A percentile compares a stretch with the other conserved stretches of the same genome.
These are phyloP conservation scores for Phaeosphaeriaceae sp. DNA, from an alignment of 2,329 filamentous ascomycete species.

Conservation along the genomic window DNA sequence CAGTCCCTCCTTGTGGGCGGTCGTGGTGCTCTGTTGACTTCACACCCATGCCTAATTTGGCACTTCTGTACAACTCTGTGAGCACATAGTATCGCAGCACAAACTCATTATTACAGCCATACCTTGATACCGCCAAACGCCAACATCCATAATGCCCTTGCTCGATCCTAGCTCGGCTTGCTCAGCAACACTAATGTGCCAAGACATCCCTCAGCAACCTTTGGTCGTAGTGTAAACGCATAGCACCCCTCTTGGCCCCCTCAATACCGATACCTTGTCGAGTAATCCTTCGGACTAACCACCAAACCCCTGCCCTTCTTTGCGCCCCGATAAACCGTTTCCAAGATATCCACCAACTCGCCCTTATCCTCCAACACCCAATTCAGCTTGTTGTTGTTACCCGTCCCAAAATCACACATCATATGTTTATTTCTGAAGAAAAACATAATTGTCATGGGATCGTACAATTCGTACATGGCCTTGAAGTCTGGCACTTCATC, in stretches of 20 bases:
- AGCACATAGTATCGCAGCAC: slow-evolving; percentile 6
- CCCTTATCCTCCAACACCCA: slow-evolving; percentile 98
- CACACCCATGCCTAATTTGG: too few species aligned
- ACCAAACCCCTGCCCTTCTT: slow-evolving; percentile 98
- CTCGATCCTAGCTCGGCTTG: not conserved
- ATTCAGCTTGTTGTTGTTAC: slow-evolving; percentile 98
- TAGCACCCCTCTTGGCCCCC: not conserved
- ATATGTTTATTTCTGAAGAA: slow-evolving; percentile 99
- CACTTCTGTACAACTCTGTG: slow-evolving; percentile 5
- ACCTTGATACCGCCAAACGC: slow-evolving; percentile 14
- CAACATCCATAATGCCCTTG: not conserved
- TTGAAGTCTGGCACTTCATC: slow-evolving; percentile 74
- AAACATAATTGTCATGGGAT: slow-evolving; percentile 95
- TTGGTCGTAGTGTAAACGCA: too few species aligned
- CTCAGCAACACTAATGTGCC: not conserved
- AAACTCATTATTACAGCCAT: slow-evolving; percentile 8
- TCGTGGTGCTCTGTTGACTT: too few species aligned
- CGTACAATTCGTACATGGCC: slow-evolving; percentile 90
- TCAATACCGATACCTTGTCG: slow-evolving; percentile 72
- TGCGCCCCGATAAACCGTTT: slow-evolving; percentile 97
- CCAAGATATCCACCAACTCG: slow-evolving; percentile 97
- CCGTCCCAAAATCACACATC: slow-evolving; percentile 95
- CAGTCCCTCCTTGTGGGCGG: too few species aligned
- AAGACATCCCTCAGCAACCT: too few species aligned
- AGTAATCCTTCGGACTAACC: slow-evolving; percentile 88